phyloP scores from a whole-genome alignment of 2,329 filamentous ascomycete genomes.

The Xylariaceae sp. region DNA sequence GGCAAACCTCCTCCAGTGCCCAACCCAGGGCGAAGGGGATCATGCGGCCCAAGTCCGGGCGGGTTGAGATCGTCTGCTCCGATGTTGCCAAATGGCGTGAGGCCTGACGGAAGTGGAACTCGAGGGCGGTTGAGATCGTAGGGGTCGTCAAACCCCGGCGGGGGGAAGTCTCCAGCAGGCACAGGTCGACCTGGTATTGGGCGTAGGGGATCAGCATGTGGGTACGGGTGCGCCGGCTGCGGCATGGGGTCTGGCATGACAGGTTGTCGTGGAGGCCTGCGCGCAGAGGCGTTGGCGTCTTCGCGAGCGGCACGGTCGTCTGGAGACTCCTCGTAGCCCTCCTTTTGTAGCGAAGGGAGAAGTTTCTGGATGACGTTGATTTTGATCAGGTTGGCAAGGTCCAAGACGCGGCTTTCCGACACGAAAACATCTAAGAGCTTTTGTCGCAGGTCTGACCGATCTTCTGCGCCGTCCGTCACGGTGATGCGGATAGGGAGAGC shows the following conservation, averaged over 20 bases:
- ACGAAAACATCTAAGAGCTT: conserved; percentile 66
- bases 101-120: conserved; percentile 38
- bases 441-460: conserved; percentile 44
- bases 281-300: conserved; percentile 41
- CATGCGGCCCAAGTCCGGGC: conserved; percentile 76
- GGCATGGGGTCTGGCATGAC: conserved; percentile 50
- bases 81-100: conserved; percentile 60
- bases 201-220: conserved; percentile 63
- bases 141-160: conserved; percentile 91
- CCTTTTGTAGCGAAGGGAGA: conserved; percentile 70
- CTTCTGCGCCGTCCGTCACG: conserved; percentile 42
- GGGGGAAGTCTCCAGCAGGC: conserved; percentile 71
- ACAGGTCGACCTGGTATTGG: conserved; percentile 57
- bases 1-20: conserved; percentile 57
- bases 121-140: conserved; percentile 73
- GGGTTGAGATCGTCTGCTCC: conserved; percentile 88
- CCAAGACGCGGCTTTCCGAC: conserved; percentile 61
- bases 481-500: conserved; percentile 55
- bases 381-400: conserved; percentile 70
- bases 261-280: conserved; percentile 36
- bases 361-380: conserved; percentile 80
- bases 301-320: conserved; percentile 39
- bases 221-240: conserved; percentile 62
- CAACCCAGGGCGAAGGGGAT: conserved; percentile 69
- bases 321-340: conserved; percentile 66